Percentiles rank a stretch among this genome's conserved stretches.
These are phyloP conservation scores for Arabidopsis hybrid DNA, from an alignment of 441 rosid species.

Conservation along the genomic window DNA sequence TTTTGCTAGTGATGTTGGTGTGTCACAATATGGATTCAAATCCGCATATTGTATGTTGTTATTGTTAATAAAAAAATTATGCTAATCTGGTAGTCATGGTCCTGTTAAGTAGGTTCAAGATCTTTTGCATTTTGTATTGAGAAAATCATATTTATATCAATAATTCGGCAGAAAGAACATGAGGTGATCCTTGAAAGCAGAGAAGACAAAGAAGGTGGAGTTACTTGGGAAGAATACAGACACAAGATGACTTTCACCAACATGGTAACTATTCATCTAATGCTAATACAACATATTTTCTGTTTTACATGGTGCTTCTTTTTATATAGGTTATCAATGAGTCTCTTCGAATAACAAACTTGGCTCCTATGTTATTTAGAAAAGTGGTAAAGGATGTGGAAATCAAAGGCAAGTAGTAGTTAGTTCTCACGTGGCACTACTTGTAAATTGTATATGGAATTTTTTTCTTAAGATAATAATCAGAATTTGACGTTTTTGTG, in stretches of 20 bases:
- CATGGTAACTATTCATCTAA: neutral
- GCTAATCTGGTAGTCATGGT: neutral
- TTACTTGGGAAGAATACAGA: slow-evolving; percentile 10
- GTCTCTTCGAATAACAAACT: neutral
- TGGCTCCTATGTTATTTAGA: neutral
- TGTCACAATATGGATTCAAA: no score
- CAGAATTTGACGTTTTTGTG: no score
- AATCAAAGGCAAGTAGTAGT: slow-evolving; percentile 11
- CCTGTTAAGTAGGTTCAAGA: neutral
- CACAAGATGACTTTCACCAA: slow-evolving; percentile 14
- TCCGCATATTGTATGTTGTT: no score
- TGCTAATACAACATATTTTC: neutral
- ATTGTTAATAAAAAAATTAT: no score
- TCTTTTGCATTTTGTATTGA: neutral
- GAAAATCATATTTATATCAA: neutral
- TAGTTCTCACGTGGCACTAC: no score
- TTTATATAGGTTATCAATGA: neutral
- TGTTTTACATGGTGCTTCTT: no score
- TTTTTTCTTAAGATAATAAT: no score
- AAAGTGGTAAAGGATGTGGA: slow-evolving; percentile 13
- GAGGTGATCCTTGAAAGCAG: neutral
- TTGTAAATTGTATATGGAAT: no score
- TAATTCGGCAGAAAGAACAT: neutral
- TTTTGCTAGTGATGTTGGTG: no score
- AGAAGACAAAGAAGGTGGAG: neutral